Evolutionary conservation across 805 yeast species (phyloP).

Genomic region (Wickerhamiella spandovensis): DNA sequence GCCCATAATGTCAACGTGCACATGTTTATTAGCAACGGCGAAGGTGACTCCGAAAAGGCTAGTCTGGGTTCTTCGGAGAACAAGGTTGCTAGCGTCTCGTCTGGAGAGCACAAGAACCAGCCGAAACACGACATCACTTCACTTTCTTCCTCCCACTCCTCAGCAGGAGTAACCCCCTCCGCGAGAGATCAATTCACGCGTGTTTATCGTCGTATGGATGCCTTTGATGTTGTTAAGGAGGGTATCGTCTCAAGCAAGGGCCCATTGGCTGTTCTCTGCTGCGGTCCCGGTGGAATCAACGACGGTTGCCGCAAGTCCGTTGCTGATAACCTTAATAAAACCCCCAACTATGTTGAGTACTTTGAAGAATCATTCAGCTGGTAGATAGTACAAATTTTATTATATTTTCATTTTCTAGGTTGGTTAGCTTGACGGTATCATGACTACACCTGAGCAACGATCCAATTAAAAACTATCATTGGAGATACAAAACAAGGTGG

Average conservation of each 20-base stretch:
- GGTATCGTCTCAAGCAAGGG: constrained; percentile 14
- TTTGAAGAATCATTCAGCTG: constrained; percentile 61
- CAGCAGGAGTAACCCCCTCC: too few relatives aligned
- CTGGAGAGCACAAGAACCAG: neutral
- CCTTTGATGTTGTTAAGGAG: neutral
- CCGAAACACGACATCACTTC: neutral
- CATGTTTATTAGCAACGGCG: constrained; percentile 3
- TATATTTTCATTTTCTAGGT: too few relatives aligned
- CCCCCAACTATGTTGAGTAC: constrained; percentile 41
- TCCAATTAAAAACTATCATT: too few relatives aligned
- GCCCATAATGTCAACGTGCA: constrained; percentile 5
- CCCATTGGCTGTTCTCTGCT: constrained; percentile 44
- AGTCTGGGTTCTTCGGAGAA: neutral
- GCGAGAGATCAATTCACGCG: neutral
- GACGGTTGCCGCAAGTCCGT: constrained; percentile 42
- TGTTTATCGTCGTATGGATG: neutral
- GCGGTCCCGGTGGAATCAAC: constrained; percentile 50
- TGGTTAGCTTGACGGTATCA: too few relatives aligned
- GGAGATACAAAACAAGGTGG: too few relatives aligned
- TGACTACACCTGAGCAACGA: too few relatives aligned
- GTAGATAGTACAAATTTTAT: too few relatives aligned
- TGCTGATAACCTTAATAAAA: constrained; percentile 28
- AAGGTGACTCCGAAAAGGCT: neutral
- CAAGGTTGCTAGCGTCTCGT: neutral
- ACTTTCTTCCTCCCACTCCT: neutral